Conservation (phyloP, 345 rosid species). For the Hibiscus tridactylites region DNA sequence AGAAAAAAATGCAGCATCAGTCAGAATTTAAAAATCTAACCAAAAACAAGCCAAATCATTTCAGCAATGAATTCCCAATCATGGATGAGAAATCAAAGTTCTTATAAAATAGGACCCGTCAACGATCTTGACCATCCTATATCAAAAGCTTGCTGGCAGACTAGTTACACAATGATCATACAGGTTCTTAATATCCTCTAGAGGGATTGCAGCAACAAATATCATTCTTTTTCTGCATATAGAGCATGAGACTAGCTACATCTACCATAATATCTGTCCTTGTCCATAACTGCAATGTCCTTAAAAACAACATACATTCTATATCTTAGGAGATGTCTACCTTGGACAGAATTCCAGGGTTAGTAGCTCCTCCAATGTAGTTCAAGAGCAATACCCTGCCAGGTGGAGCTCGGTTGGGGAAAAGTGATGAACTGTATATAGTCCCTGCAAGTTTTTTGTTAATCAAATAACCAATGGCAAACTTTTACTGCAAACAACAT, state of each 20-base stretch:
- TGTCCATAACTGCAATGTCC: not conserved
- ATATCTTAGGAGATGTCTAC: conserved; percentile 22
- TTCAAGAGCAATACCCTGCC: conserved; percentile 75
- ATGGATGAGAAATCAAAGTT: not conserved
- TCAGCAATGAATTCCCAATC: not conserved
- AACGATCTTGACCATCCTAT: not conserved
- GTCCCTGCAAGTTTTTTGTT: conserved; percentile 44
- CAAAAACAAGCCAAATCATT: not conserved
- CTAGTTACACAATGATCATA: not conserved
- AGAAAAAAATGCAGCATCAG: not conserved
- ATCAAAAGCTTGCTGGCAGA: not conserved
- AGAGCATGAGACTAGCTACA: not conserved
- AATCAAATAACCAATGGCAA: not conserved
- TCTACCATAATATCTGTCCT: conserved; percentile 9
- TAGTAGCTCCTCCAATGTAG: conserved; percentile 84
- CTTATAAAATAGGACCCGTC: not conserved
- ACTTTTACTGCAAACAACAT: not conserved
- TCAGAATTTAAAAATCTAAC: not conserved
- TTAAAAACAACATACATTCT: not conserved
- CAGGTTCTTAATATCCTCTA: not conserved
- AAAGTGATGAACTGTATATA: conserved; percentile 89
- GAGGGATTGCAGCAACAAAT: not conserved
- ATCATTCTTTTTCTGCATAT: not conserved
- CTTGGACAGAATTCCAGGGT: conserved; percentile 71
- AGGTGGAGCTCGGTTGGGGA: conserved; percentile 77